Percentiles rank a stretch among this genome's conserved stretches.
phyloP scores from a whole-genome alignment of 257 asterid species.

The Capsicum chinense region DNA sequence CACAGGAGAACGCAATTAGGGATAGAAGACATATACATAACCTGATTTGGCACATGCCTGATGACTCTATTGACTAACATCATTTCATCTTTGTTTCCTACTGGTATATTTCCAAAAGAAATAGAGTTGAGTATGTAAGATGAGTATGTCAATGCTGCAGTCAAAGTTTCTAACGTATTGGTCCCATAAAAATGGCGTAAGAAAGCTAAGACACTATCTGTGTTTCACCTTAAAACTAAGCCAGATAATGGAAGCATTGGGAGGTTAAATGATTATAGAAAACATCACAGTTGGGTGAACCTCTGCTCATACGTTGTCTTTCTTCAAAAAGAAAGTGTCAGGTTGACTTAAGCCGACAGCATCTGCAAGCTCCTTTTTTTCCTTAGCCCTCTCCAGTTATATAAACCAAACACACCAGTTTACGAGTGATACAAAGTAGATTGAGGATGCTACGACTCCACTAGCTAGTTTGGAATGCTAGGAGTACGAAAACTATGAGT shows the following conservation, averaged over 20 bases:
- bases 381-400: background rate
- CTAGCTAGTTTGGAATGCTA: slow-evolving; percentile 2
- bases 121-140: background rate
- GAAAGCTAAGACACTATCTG: background rate
- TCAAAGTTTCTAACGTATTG: background rate
- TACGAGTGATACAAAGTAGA: background rate
- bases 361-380: background rate
- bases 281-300: background rate
- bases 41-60: background rate
- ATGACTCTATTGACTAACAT: background rate
- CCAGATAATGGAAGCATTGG: background rate
- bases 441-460: background rate
- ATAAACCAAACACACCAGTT: background rate
- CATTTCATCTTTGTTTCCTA: background rate
- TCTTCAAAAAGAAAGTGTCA: background rate
- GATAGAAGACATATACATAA: background rate
- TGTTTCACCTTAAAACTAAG: background rate
- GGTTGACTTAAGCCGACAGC: background rate
- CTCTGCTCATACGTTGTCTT: background rate
- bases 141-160: background rate
- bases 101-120: background rate
- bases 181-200: slow-evolving; percentile 5
- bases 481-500: background rate
- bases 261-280: background rate
- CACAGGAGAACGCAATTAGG: background rate